phyloP scores from a whole-genome alignment of 2,329 filamentous ascomycete species.

The Uncinocarpus reesii region DNA sequence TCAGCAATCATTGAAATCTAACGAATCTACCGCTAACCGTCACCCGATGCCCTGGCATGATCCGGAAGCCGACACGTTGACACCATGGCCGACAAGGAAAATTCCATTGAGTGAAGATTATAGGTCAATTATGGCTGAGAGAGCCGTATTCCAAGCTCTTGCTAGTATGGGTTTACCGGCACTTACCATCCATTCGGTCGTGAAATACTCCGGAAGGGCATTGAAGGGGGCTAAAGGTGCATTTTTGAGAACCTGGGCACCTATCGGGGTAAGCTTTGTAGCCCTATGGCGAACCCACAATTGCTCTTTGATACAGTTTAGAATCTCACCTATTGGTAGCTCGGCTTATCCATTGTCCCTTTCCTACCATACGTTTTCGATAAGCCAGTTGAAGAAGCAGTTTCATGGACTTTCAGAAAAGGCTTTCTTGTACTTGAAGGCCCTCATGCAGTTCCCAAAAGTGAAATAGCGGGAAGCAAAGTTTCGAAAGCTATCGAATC shows the following conservation, averaged over 20 bases:
- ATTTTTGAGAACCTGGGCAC: conserved; percentile 69
- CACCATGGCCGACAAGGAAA: conserved; percentile 35
- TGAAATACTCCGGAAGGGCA: conserved; percentile 77
- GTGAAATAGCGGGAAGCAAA: conserved; percentile 13
- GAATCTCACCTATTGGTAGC: conserved; percentile 28
- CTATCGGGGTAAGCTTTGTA: conserved; percentile 78
- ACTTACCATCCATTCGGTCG: conserved; percentile 86
- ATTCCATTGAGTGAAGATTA: conserved; percentile 78
- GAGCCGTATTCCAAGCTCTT: conserved; percentile 79
- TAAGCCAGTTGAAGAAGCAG: conserved; percentile 80
- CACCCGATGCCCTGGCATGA: conserved; percentile 25
- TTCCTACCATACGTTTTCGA: conserved; percentile 79
- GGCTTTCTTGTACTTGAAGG: conserved; percentile 66
- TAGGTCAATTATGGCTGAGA: conserved; percentile 78
- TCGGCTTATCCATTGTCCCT: conserved; percentile 63
- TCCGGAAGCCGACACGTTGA: conserved; percentile 21
- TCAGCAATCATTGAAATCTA: neutral
- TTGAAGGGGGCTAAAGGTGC: conserved; percentile 72
- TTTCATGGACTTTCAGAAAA: conserved; percentile 82
- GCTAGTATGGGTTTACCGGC: conserved; percentile 91
- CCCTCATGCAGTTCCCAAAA: conserved; percentile 41
- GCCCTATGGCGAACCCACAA: neutral
- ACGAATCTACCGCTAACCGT: conserved; percentile 3
- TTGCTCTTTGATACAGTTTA: neutral
- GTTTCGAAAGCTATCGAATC: conserved; percentile 19